phyloP scores from a whole-genome alignment of 495 filamentous ascomycete genomes.

The Cladorrhinum samala region DNA sequence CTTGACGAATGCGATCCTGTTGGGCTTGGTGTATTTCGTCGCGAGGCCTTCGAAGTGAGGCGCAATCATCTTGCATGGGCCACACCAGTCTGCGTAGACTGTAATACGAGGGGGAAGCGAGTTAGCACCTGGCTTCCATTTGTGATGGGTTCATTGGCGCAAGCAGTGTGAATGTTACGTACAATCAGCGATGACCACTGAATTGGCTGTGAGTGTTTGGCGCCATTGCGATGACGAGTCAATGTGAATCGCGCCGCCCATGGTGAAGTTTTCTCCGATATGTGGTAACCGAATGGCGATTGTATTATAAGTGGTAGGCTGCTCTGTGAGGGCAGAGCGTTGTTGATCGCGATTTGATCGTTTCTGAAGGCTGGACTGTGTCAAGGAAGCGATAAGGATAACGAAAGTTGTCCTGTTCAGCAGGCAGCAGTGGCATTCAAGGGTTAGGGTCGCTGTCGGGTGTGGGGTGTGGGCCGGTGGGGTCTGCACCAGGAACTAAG shows the following conservation, averaged over 20 bases:
- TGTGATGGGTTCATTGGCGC: neutral
- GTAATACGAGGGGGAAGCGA: neutral
- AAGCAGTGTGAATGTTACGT: slow-evolving; percentile 12
- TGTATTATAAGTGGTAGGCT: too few relatives aligned
- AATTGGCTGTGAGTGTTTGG: slow-evolving; percentile 33
- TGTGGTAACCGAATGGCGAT: too few relatives aligned
- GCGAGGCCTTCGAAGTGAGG: slow-evolving; percentile 58
- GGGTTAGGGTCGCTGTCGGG: slow-evolving; percentile 16
- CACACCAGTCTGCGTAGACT: slow-evolving; percentile 67
- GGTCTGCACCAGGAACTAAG: too few relatives aligned
- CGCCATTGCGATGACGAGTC: slow-evolving; percentile 39
- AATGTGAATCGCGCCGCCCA: slow-evolving; percentile 31
- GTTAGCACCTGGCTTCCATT: slow-evolving; percentile 16
- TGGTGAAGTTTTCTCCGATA: slow-evolving; percentile 10
- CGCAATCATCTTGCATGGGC: slow-evolving; percentile 63
- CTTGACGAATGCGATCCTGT: slow-evolving; percentile 54
- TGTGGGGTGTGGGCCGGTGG: too few relatives aligned
- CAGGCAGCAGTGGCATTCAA: neutral
- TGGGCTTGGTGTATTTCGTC: slow-evolving; percentile 45
- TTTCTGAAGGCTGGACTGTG: neutral
- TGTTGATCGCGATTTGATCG: too few relatives aligned
- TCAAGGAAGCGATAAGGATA: neutral
- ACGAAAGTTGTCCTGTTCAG: slow-evolving; percentile 28
- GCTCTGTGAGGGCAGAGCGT: too few relatives aligned
- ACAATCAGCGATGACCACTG: slow-evolving; percentile 45